phyloP scores from a whole-genome alignment of 768 basidiomycete species.

The Pleurotus citrinopileatus region DNA sequence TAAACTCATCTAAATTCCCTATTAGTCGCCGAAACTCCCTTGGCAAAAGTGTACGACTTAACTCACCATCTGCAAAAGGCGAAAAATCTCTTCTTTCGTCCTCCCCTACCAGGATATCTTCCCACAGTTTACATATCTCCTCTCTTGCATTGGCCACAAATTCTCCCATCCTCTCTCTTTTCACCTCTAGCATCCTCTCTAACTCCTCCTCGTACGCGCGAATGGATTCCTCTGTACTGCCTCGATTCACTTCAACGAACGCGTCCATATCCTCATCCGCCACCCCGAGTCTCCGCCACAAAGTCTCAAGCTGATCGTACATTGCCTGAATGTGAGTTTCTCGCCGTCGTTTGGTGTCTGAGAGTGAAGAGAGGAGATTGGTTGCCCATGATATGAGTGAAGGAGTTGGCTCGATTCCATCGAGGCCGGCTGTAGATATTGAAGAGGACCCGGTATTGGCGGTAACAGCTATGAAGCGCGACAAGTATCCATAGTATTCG shows the following conservation, averaged over 20 bases:
- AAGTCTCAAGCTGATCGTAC: slow-evolving; percentile 88
- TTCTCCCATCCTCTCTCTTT: slow-evolving; percentile 80
- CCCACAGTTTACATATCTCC: slow-evolving; percentile 82
- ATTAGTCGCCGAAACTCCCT: slow-evolving; percentile 10
- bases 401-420: slow-evolving; percentile 75
- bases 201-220: slow-evolving; percentile 87
- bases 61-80: slow-evolving; percentile 80
- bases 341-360: slow-evolving; percentile 69
- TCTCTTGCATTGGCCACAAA: slow-evolving; percentile 81
- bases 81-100: slow-evolving; percentile 81
- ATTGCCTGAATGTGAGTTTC: slow-evolving; percentile 88
- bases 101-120: slow-evolving; percentile 81
- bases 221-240: slow-evolving; percentile 75
- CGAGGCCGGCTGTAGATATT: slow-evolving; percentile 49
- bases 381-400: slow-evolving; percentile 75
- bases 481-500: slow-evolving; percentile 59
- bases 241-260: slow-evolving; percentile 87
- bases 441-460: slow-evolving; percentile 45
- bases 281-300: slow-evolving; percentile 88
- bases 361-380: slow-evolving; percentile 52
- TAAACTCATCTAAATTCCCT: slow-evolving; percentile 65
- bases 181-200: slow-evolving; percentile 85
- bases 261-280: slow-evolving; percentile 78
- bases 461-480: slow-evolving; percentile 58
- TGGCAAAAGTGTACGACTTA: slow-evolving; percentile 2